Conservation (phyloP, 306 rosid species). For the Prunus fruticosa region DNA sequence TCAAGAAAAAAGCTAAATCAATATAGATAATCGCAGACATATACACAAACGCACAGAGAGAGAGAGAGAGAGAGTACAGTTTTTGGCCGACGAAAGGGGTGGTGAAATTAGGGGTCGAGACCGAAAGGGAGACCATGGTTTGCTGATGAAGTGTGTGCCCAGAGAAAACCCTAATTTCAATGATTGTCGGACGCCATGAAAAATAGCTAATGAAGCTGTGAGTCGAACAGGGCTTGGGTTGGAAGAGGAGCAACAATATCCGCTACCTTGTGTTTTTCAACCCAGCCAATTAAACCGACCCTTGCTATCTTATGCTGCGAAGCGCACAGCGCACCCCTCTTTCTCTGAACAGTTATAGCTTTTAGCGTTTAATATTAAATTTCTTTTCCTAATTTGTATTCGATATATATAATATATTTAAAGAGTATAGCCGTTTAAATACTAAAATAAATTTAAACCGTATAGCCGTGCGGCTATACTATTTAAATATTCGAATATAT, state of each 20-base stretch:
- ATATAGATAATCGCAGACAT: neutral
- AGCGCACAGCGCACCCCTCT: neutral
- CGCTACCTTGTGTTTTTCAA: neutral
- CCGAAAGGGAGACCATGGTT: conserved; percentile 53
- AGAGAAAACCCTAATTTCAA: conserved; percentile 33
- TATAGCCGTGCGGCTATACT: too few species aligned
- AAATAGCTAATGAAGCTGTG: conserved; percentile 7
- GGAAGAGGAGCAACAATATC: neutral
- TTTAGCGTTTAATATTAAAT: too few species aligned
- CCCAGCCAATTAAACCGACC: neutral
- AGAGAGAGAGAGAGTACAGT: conserved; percentile 38
- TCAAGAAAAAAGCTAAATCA: neutral
- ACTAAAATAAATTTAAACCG: too few species aligned
- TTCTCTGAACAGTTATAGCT: too few species aligned
- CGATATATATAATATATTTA: too few species aligned
- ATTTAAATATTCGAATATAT: too few species aligned
- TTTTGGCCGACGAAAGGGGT: conserved; percentile 48
- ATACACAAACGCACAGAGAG: neutral
- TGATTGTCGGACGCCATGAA: conserved; percentile 24
- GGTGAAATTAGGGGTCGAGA: conserved; percentile 49
- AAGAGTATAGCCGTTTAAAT: too few species aligned
- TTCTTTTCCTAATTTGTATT: too few species aligned
- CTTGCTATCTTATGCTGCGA: neutral
- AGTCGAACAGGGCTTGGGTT: neutral
- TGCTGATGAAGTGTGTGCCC: neutral